A percentile compares a stretch with the other conserved stretches of the same genome.
Evolutionary conservation across 352 stramenopile species (phyloP).

Genomic region (Phytophthora sp.): DNA sequence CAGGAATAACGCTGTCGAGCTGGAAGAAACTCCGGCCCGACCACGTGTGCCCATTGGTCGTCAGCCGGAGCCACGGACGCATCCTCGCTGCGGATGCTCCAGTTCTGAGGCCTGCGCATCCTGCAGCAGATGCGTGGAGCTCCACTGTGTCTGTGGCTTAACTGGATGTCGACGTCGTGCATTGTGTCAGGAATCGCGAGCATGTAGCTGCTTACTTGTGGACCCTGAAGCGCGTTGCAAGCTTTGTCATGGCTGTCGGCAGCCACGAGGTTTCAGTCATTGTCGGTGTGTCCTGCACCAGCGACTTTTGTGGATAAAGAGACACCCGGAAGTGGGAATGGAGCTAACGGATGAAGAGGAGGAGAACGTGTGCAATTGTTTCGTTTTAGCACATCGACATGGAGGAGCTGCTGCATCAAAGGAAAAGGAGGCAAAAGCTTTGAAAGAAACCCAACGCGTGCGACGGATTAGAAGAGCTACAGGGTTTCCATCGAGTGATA

Average conservation of each 20-base stretch:
- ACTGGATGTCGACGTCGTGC: slow-evolving; percentile 22
- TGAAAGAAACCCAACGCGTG: slow-evolving; percentile 37
- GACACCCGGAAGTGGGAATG: slow-evolving; percentile 25
- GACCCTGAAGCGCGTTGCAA: slow-evolving; percentile 44
- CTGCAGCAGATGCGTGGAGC: slow-evolving; percentile 65
- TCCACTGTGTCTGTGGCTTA: slow-evolving; percentile 61
- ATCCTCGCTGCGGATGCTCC: slow-evolving; percentile 52
- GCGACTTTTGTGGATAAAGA: slow-evolving; percentile 31
- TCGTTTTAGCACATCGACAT: slow-evolving; percentile 34
- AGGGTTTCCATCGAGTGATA: slow-evolving; percentile 51
- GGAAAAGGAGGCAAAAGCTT: slow-evolving; percentile 24
- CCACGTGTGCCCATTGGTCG: slow-evolving; percentile 23
- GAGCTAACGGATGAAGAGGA: slow-evolving; percentile 26
- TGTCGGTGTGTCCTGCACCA: slow-evolving; percentile 70
- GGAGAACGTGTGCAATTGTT: slow-evolving; percentile 45
- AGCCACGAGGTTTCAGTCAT: slow-evolving; percentile 44
- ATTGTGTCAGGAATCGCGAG: slow-evolving; percentile 67
- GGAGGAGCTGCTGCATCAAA: slow-evolving; percentile 29
- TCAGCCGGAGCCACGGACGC: slow-evolving; percentile 21
- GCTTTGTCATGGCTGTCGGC: slow-evolving; percentile 66
- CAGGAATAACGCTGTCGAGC: slow-evolving; percentile 29
- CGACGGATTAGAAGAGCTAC: slow-evolving; percentile 41
- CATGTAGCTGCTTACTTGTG: slow-evolving; percentile 57
- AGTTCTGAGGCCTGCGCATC: slow-evolving; percentile 53
- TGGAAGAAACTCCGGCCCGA: slow-evolving; percentile 18